Base-by-base conservation (phyloP, 1,284 basidiomycete genomes). In the Ustilago loliicola region DNA sequence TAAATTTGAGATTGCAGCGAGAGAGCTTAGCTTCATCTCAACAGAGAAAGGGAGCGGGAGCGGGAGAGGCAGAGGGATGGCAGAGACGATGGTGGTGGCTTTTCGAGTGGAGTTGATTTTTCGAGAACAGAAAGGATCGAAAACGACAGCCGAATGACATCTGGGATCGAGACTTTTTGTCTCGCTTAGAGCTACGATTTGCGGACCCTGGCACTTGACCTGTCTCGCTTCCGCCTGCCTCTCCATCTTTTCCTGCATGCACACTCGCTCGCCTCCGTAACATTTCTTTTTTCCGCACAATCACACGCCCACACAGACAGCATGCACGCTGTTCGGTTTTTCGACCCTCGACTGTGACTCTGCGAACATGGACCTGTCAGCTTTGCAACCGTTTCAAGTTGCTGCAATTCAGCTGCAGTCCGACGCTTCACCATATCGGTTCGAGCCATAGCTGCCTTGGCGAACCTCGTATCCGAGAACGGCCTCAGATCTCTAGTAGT, bases 131-230 rank as follows among this genome's bases (percentile, higher is more conserved):
- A 50, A 29, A 50, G 19, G 38, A 34, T 19, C 45, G 30, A 50
- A 48, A 34, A 25, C 56, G 30, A 25, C 56, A 58, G 30, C 56
- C 56, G 42, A 58, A 19, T 32, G 23, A 48, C 56, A 30, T 45
- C 29, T 34, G n/a, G 30, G 45, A 48, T 58, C 53, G 53, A 55
- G 53, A 40, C 53, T 23, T 23, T 30, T 34, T 36, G 56, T 58
- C 56, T 58, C 56, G 56, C 56, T 42, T 32, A 45, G 21, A 27
- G 17, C 8, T 17, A 30, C 19, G 38, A 27, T 50, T 45, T 23
- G 17, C 23, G 38, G 40, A 57, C 55, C 55, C 40, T 36, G 27
- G 55, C 55, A 57, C 32, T 36, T 57, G 21, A 57, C 27, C 55
- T 45, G 55, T 57, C 38, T 57, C 38, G 48, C 48, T 50, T 50